Conservation (phyloP, 495 filamentous ascomycete genomes). For the Podospora tetraspora region DNA sequence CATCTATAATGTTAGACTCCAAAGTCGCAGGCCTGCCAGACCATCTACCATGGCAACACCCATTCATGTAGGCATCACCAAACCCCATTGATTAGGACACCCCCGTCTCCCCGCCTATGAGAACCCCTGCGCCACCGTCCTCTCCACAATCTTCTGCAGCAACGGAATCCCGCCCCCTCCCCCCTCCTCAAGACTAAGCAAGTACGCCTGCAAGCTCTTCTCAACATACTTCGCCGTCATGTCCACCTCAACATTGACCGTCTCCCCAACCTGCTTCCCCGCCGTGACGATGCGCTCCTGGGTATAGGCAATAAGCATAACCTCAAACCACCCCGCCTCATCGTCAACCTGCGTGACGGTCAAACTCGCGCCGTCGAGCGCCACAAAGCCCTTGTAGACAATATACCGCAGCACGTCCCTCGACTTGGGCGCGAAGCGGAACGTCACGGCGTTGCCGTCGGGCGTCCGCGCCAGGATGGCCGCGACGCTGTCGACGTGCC, state of each 20-base stretch:
- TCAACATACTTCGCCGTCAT: slow-evolving; percentile 98
- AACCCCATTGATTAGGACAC: background rate
- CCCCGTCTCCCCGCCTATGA: slow-evolving; percentile 26
- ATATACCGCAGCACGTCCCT: slow-evolving; percentile 68
- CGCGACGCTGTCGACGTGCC: slow-evolving; percentile 89
- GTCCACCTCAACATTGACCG: slow-evolving; percentile 96
- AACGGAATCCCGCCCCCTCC: slow-evolving; percentile 52
- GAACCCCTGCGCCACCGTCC: slow-evolving; percentile 69
- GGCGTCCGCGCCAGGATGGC: slow-evolving; percentile 59
- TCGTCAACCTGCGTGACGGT: slow-evolving; percentile 83
- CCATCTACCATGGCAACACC: background rate
- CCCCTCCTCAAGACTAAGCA: slow-evolving; percentile 45
- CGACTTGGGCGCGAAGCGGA: slow-evolving; percentile 71
- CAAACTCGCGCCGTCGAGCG: slow-evolving; percentile 92
- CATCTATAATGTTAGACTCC: background rate
- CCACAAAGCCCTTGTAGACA: slow-evolving; percentile 94
- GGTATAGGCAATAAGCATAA: slow-evolving; percentile 98
- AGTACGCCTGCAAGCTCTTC: slow-evolving; percentile 77
- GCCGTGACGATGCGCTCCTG: slow-evolving; percentile 88
- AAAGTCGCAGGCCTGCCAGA: background rate
- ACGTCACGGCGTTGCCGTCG: slow-evolving; percentile 83
- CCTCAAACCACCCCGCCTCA: slow-evolving; percentile 81
- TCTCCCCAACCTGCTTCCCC: slow-evolving; percentile 72
- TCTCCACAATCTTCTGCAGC: slow-evolving; percentile 78
- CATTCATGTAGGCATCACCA: background rate